Evolutionary conservation across 2,329 filamentous ascomycete species (phyloP), one percentile per base, ranked within the genome.

Genomic region (Arthroderma sp.): DNA sequence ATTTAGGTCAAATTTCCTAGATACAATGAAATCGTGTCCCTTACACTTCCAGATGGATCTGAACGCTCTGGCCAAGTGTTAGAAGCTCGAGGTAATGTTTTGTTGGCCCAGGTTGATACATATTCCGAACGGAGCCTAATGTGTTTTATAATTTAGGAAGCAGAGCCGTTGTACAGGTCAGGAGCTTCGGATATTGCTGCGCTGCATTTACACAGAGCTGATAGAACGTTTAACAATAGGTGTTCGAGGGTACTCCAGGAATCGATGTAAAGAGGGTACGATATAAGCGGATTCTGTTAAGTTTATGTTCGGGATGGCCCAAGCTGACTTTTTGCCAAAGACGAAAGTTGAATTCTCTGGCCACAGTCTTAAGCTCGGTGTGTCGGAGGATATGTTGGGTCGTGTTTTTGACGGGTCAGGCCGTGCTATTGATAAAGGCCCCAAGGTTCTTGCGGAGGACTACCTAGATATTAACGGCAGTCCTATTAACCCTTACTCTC

Each of bases 391-490:
- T 73, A 98, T 98, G 91, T 71, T 98, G 69, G 91, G 91, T 54
- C 89, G 93, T 72, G 87, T 96, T 67, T 98, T 98, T 63, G 88
- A 98, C 72, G 91, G 91, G 59, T 96, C 91, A 49, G 91, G 91
- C 62, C 83, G 89, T 67, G 85, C 93, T 56, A 98, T 98, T 65
- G 91, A 98, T 72, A 98, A 96, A 73, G 91, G 93, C 44, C 91
- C 91, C 50, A 96, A 95, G 73, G 91, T 98, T 58, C 72, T 98
- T 53, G 88, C 91, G 43, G 91, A 98, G 68, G 91, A 98, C 58
- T 98, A 94, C 67, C 75, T 98, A 57, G 93, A 98, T 59, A 98
- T 98, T 72, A 98, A 98, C 73, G 91, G 91, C 62, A 91, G 81
- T 66, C 89, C 91, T 48, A 98, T 98, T 71, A 98, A 98, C 72